Evolutionary conservation across 2,329 filamentous ascomycete genomes (phyloP), one percentile per base, ranked within the genome.

Genomic region (Dryadomyces quercus-mongolicae): DNA sequence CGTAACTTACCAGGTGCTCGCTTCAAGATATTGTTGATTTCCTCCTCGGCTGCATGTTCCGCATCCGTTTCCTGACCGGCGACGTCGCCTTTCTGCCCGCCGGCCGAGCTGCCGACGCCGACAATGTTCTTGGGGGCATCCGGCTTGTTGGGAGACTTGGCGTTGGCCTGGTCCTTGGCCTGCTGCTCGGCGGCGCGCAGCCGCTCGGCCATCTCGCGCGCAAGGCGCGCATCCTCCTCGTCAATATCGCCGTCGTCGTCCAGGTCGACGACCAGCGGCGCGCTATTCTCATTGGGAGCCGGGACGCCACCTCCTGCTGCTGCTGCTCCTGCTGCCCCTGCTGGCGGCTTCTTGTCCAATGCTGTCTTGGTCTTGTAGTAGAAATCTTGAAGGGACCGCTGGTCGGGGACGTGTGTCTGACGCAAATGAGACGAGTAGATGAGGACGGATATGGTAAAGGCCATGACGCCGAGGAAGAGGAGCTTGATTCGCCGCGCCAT

Each of bases 1-100:
- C 15, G 12, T 18, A 3, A 31, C 52, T 34, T 80, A 94, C 89
- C 84, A 16, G 92, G 90, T 3, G 88, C 83, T 64, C 83, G 85
- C 72, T 91, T 93, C 59, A 97, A 69, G 50, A 97, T 95, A 8
- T 69, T 68, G 63, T 89, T 85, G 58, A 97, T 70, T 67, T 89
- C 87, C 18, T 71, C 70, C 66, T 90, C 83, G 2, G 86, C 81
- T 54, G 82, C 76, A 54, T 80, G 75, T 53, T 84, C 78, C 58
- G 83, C 77, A 34, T 77, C 71, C 13, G 76, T 76, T 66, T 82
- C 63, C 15, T 66, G 58, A 66, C 72, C 68, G 72, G 71, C 66
- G 36, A 40, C 36, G 72, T 77, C 64, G 74, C 58, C 59, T 57
- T 70, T 71, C 64, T 79, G 76, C 3, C 76, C 75, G 7, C 71